Evolutionary conservation across 1,139 yeast genomes (phyloP), one percentile per base, ranked within the genome.

Genomic region (Zygoascus meyerae): DNA sequence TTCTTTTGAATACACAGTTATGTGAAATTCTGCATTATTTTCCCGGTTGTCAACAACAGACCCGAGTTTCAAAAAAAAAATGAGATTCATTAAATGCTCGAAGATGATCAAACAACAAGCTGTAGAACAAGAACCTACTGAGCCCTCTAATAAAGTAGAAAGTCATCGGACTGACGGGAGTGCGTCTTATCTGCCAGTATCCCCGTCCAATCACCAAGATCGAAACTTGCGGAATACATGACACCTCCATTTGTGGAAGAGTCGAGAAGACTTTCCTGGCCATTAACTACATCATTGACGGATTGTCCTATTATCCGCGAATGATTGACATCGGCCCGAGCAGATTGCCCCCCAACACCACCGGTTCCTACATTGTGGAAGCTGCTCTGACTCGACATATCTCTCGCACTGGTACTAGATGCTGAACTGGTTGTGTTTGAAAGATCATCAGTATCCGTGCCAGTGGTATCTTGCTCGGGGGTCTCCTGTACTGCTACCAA

Each of bases 171-270:
- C 7, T 21, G 26, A 21, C 26, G 26, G 7, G 26, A 21, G 7
- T 21, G 4, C 7, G 26, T 21, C 7, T 21, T 21, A 21, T 21
- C 39, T 6, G 29, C 21, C 5, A 35, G 30, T n/a, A 35, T 35
- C 18, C 39, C 39, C 6, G 39, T 35, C 39, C 39, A 35, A 17
- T 35, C 39, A 2, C 39, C 30, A 15, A 35, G 18, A 35, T 35
- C 39, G 18, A 35, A 35, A n/a, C 39, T 35, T 11, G 29, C 39
- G 7, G 21, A 14, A 14, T 16, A 7, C 18, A n/a, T 14, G 36
- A 18, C 21, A 34, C 21, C 21, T 34, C 36, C 7, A 34, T 7
- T 10, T 21, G 11, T 5, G 18, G 17, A 18, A 15, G 36, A 7
- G n/a, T 8, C 14, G 9, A 15, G 15, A 8, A 15, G 34, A 6